Conservation (phyloP, 1,284 basidiomycete species). For the Exobasidium rhododendri region DNA sequence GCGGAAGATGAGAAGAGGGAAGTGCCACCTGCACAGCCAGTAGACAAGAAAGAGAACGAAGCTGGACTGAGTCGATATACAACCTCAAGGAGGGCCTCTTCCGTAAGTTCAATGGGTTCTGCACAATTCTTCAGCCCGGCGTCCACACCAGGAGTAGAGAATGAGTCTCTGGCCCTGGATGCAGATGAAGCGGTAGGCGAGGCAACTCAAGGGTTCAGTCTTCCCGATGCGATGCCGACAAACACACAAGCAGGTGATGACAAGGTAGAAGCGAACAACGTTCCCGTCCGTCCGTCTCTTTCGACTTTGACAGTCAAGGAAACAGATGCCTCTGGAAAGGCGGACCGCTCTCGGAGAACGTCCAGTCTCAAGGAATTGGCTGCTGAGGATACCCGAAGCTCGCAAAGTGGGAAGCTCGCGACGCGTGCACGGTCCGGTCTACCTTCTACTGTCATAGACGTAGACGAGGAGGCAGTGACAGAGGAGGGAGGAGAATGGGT, state of each 20-base stretch:
- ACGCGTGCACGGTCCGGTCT: background rate
- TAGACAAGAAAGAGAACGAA: background rate
- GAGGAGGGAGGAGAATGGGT: background rate
- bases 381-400: constrained; percentile 1
- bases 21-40: background rate
- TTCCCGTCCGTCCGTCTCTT: background rate
- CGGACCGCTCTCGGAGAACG: background rate
- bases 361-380: constrained; percentile 11
- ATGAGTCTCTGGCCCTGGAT: background rate
- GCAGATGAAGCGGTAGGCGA: background rate
- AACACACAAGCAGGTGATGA: background rate
- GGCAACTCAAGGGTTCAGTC: background rate
- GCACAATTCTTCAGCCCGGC: constrained; percentile 8
- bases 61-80: background rate
- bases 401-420: background rate
- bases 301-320: background rate
- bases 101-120: background rate
- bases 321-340: background rate
- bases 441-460: background rate
- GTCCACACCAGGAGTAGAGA: constrained; percentile 4
- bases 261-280: background rate
- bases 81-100: constrained; percentile 5
- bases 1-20: background rate
- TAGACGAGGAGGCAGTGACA: constrained; percentile 4
- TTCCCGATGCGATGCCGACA: background rate